Evolutionary conservation across 805 yeast genomes (phyloP).

Genomic region (Blastobotrys attinorum): DNA sequence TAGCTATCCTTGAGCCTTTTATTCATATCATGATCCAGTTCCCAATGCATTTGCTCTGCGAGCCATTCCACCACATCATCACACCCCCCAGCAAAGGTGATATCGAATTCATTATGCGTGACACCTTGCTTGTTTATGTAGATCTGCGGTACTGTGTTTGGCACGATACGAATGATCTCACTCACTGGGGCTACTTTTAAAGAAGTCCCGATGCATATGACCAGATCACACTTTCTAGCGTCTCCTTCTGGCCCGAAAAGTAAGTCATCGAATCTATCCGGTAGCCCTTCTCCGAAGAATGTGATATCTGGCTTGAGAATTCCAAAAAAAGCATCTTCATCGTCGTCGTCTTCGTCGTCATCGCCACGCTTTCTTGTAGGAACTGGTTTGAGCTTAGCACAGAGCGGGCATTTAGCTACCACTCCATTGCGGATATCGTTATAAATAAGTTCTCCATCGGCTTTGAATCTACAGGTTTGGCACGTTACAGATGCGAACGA

Average conservation of each 20-base stretch:
- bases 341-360: constrained; percentile 27
- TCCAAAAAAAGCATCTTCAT: constrained; percentile 40
- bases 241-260: constrained; percentile 38
- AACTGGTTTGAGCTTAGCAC: constrained; percentile 34
- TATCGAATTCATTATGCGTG: constrained; percentile 70
- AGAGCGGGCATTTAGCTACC: constrained; percentile 66
- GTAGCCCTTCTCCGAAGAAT: constrained; percentile 81
- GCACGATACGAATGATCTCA: constrained; percentile 70
- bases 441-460: constrained; percentile 59
- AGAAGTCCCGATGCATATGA: constrained; percentile 85
- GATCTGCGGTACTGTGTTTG: constrained; percentile 72
- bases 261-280: constrained; percentile 54
- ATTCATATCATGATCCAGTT: constrained; percentile 40
- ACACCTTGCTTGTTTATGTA: constrained; percentile 72
- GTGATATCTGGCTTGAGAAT: constrained; percentile 91
- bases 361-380: constrained; percentile 27
- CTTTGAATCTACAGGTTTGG: constrained; percentile 59
- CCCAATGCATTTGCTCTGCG: constrained; percentile 48
- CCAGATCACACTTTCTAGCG: constrained; percentile 59
- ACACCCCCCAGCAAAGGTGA: constrained; percentile 68
- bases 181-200: constrained; percentile 88
- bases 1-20: constrained; percentile 10
- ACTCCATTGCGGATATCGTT: constrained; percentile 49
- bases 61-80: constrained; percentile 73
- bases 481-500: constrained; percentile 87